Conservation (phyloP, 1,284 basidiomycete species). For the Pseudozyma hubeiensis region DNA sequence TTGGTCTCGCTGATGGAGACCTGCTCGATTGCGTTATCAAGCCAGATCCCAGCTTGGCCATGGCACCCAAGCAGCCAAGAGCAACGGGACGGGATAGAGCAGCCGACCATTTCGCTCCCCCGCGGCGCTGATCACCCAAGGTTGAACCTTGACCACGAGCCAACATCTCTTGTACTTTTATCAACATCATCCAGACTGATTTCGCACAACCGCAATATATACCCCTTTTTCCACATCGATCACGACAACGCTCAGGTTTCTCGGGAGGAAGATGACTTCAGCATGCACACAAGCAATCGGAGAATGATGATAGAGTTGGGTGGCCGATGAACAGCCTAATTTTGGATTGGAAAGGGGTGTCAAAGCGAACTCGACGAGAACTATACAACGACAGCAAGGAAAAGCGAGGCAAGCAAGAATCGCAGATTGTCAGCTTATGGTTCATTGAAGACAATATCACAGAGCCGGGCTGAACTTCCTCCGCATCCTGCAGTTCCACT, state of each 20-base stretch:
- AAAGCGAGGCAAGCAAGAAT: not conserved
- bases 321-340: constrained; percentile 15
- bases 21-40: constrained; percentile 52
- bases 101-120: constrained; percentile 15
- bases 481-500: too few relatives aligned
- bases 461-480: too few relatives aligned
- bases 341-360: constrained; percentile 32
- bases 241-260: not conserved
- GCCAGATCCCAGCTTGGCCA: constrained; percentile 29
- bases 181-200: not conserved
- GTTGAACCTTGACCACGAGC: not conserved
- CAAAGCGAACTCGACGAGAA: constrained; percentile 25
- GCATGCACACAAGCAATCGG: not conserved
- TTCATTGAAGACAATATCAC: not conserved
- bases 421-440: constrained; percentile 17
- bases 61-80: constrained; percentile 23
- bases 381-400: constrained; percentile 11
- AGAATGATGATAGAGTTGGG: constrained; percentile 6
- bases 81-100: constrained; percentile 16
- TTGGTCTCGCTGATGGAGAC: constrained; percentile 37
- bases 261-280: not conserved
- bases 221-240: not conserved
- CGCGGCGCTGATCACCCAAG: constrained; percentile 11
- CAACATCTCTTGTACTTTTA: constrained; percentile 2
- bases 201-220: not conserved